Conservation (phyloP, 768 basidiomycete genomes). For the Leccinum longicurvipes region DNA sequence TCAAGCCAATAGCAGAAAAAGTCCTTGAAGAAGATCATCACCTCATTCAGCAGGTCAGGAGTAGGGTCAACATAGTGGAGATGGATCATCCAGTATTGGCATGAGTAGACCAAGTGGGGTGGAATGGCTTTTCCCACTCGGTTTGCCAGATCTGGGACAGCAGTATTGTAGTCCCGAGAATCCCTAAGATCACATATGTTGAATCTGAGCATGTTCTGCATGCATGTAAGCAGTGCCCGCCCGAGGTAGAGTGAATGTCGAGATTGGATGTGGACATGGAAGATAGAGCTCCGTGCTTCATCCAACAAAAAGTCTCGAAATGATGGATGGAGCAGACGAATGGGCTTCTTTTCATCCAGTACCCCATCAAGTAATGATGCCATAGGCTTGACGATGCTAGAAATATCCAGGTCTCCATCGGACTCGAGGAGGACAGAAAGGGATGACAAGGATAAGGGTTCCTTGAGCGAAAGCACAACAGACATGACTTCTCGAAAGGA, state of each 20-base stretch:
- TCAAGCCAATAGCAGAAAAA: background rate
- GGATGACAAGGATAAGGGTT: background rate
- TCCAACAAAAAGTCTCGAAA: background rate
- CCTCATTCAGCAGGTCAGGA: background rate
- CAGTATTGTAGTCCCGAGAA: background rate
- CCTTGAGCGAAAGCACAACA: constrained; percentile 7
- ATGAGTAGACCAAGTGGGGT: background rate
- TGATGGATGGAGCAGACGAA: background rate
- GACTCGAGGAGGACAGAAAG: background rate
- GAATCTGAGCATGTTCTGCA: constrained; percentile 1
- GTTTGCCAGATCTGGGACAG: background rate
- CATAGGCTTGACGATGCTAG: background rate
- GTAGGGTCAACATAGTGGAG: background rate
- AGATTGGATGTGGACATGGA: background rate
- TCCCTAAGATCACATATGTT: background rate
- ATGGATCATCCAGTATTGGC: background rate
- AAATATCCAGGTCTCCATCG: background rate
- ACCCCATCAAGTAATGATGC: background rate
- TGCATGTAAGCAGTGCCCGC: constrained; percentile 1
- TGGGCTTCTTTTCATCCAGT: background rate
- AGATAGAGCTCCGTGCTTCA: background rate
- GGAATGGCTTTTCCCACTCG: background rate
- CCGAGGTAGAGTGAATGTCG: background rate
- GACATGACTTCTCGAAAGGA: background rate
- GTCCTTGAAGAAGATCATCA: background rate